Base-by-base conservation (phyloP, 192 early-diverging fungal species). In the Umbelopsis isabellina region DNA sequence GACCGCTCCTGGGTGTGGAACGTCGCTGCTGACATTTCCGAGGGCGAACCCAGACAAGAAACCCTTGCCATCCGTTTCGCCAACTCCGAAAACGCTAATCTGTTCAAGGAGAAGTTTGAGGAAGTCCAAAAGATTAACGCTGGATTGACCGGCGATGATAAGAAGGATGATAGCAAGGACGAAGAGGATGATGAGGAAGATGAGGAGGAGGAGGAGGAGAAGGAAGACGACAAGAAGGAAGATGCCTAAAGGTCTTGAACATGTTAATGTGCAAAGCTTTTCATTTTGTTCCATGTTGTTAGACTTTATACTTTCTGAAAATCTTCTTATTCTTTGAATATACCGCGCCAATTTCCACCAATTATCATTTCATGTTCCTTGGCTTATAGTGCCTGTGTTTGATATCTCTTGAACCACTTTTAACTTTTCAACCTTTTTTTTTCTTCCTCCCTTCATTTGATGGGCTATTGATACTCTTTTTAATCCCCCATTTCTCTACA, bases 1-100 rank as follows among this genome's bases (percentile, higher is more conserved):
- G 97, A 99, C 84, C 95, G 97, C 70, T 98, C 96, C 41, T 99
- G 97, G 97, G 97, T 99, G 20, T 99, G 93, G 92, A 96, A 88
- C 70, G 93, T 91, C 61, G 78, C 89, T 27, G 87, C 93, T 58
- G 97, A 99, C 71, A 86, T 94, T 58, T 93, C 96, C 33, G 97
- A 99, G 41, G 97, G 91, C 22, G 91, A 92, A 78, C 72, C 87
- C n/a, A 82, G 87, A 61, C 84, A 87, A 48, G 93, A 98, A 83
- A 83, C 93, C 21, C 86, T 99, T 48, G 97, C 97, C 46, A 96
- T 98, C 71, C 92, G 97, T 69, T 97, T 99, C 69, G 94, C 91
- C 74, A 98, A 97, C 89, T 80, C 91, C 49, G 97, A 99, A 46
- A 97, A 96, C 71, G 96, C 96, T 71, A 90, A 91, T 82, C 87